Percentiles rank a stretch among this genome's conserved stretches.
phyloP scores from a whole-genome alignment of 257 asterid genomes.

The Ajuga chamaepitys region DNA sequence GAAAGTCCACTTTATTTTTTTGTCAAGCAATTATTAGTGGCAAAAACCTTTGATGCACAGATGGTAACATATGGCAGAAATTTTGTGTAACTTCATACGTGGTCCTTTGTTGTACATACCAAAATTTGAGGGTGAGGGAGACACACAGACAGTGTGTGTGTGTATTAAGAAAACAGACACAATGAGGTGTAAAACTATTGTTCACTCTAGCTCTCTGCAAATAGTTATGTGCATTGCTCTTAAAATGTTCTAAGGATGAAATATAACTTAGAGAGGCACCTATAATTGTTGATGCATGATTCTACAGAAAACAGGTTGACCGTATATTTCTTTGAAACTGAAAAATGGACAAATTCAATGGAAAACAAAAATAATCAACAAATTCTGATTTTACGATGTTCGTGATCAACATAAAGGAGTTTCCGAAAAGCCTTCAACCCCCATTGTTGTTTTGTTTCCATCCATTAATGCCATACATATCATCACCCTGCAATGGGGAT shows the following conservation, averaged over 20 bases:
- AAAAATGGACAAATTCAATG: background rate
- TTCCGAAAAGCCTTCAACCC: background rate
- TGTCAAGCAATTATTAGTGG: slow-evolving; percentile 4
- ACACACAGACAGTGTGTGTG: background rate
- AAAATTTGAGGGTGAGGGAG: background rate
- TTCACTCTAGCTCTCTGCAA: background rate
- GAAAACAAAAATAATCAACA: background rate
- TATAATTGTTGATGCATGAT: background rate
- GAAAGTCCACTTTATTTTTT: background rate
- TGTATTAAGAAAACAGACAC: background rate
- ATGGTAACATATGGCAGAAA: background rate
- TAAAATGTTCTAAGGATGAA: background rate
- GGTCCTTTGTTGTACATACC: background rate
- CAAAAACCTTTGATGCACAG: background rate
- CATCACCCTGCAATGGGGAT: slow-evolving; percentile 12
- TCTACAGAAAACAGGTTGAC: slow-evolving; percentile 2
- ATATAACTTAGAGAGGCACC: background rate
- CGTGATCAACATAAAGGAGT: background rate
- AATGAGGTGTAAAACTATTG: background rate
- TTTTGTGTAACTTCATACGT: background rate
- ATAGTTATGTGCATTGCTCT: background rate
- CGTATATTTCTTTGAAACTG: background rate
- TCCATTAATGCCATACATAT: slow-evolving; percentile 5
- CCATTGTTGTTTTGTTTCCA: slow-evolving; percentile 14
- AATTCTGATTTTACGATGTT: background rate